phyloP scores from a whole-genome alignment of 2,329 filamentous ascomycete species.

The Gliomastix tumulicola region DNA sequence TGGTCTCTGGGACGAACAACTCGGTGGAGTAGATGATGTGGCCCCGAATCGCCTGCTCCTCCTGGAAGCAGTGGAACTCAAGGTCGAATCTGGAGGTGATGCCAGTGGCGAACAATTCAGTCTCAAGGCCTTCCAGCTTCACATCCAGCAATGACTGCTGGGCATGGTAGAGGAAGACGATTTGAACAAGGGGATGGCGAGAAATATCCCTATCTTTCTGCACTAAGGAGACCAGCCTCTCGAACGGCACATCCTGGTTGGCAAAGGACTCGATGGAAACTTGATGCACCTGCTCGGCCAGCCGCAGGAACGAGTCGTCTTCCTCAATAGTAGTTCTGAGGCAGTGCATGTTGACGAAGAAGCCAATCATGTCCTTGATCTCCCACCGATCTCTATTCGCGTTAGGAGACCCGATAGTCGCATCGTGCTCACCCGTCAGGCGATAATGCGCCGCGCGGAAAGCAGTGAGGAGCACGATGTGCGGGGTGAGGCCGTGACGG shows the following conservation, averaged over 20 bases:
- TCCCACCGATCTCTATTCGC: conserved; percentile 4
- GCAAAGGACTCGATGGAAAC: conserved; percentile 4
- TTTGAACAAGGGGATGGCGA: conserved; percentile 3
- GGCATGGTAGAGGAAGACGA: conserved; percentile 6
- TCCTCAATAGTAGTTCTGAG: conserved; percentile 2
- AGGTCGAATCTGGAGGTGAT: conserved; percentile 12
- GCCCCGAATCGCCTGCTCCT: conserved; percentile 5
- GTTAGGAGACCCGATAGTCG: conserved; percentile 5
- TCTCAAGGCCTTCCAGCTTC: conserved; percentile 6
- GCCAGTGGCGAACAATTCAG: too few relatives aligned
- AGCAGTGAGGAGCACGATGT: conserved; percentile 3
- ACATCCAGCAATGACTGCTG: conserved; percentile 2
- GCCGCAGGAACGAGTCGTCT: neutral
- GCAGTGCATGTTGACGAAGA: conserved; percentile 5
- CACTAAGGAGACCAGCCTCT: neutral
- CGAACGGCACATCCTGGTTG: conserved; percentile 8
- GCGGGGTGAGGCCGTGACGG: conserved; percentile 1
- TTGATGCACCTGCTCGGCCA: conserved; percentile 3
- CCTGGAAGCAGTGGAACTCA: conserved; percentile 15
- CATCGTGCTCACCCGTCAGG: conserved; percentile 6
- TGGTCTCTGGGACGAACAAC: conserved; percentile 10
- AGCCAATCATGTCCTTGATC: conserved; percentile 4
- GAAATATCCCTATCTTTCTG: conserved; percentile 3
- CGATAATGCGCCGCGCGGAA: conserved; percentile 6
- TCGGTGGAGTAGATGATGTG: conserved; percentile 11